Evolutionary conservation across 2,329 filamentous ascomycete genomes (phyloP), one percentile per base, ranked within the genome.

Genomic region (Colletotrichum viniferum): DNA sequence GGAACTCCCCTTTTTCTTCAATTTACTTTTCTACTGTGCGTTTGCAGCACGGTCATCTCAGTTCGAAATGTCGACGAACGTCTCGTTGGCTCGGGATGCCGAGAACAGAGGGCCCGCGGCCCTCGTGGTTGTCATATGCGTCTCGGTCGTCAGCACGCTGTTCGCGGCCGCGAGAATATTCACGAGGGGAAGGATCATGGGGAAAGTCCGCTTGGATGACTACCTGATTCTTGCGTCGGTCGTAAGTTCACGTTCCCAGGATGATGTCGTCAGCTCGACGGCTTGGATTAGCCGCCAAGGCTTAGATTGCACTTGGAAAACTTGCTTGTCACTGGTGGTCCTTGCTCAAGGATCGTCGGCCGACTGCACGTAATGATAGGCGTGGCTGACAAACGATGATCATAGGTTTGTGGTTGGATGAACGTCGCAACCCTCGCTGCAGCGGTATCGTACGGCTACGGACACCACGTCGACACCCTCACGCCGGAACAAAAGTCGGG

Each of bases 391-490:
- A 52, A 52, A 52, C 43, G 10, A 21, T 13, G 21, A 52, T 24
- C 9, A 14, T 1, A 34, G 58, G 32, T 56, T 6, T 79, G 82
- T 43, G 81, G 82, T 7, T 81, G 85, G 77, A 69, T 79, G 64
- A 84, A 83, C 28, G 81, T 85, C 2, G 82, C 74, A 7, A 73
- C 87, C 16, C 81, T 82, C 3, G 81, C 81, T 13, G 78, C 80
- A 8, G 83, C 84, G 12, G 82, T 88, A 14, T 58, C 67, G 0
- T 76, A 81, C 30, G 87, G 87, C 7, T 85, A 83, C 69, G 87
- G 87, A 4, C 81, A 81, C 65, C 86, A 88, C 76, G 79, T 83
- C 28, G 77, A 74, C 18, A 79, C 81, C 0, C 78, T 88, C 13
- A 74, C 69, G 0, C 61, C 77, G 4, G 73, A 81, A 0, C 78